Percentiles rank a stretch among this genome's conserved stretches.
Conservation (phyloP, 768 basidiomycete species). For the Kwoniella shandongensis region DNA sequence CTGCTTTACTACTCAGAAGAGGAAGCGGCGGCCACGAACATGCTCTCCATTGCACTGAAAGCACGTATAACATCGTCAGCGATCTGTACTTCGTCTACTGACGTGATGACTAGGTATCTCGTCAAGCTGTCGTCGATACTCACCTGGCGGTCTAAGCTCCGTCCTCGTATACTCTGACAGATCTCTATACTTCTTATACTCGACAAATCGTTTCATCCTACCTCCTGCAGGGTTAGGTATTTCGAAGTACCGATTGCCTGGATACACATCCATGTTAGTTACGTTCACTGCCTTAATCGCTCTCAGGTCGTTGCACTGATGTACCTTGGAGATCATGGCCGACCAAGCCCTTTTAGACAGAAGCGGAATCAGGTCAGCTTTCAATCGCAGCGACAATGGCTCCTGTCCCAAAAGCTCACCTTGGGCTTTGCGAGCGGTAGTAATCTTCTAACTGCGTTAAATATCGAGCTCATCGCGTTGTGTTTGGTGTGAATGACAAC, state of each 20-base stretch:
- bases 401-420: too few relatives aligned
- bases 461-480: too few relatives aligned
- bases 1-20: background rate
- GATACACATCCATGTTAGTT: background rate
- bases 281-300: background rate
- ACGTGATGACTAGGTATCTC: too few relatives aligned
- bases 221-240: slow-evolving; percentile 39
- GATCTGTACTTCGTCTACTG: too few relatives aligned
- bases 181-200: slow-evolving; percentile 36
- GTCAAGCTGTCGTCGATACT: background rate
- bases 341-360: slow-evolving; percentile 24
- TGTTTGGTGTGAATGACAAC: too few relatives aligned
- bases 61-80: slow-evolving; percentile 1
- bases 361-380: too few relatives aligned
- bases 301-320: too few relatives aligned
- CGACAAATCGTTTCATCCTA: slow-evolving; percentile 38
- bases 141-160: slow-evolving; percentile 36
- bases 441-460: too few relatives aligned
- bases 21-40: slow-evolving; percentile 22
- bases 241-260: slow-evolving; percentile 45
- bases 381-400: too few relatives aligned
- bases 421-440: too few relatives aligned
- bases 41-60: slow-evolving; percentile 45
- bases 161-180: slow-evolving; percentile 41
- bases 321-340: slow-evolving; percentile 42